Evolutionary conservation across 75 land plant species (phyloP).

Genomic region (Selaginella moellendorffii): DNA sequence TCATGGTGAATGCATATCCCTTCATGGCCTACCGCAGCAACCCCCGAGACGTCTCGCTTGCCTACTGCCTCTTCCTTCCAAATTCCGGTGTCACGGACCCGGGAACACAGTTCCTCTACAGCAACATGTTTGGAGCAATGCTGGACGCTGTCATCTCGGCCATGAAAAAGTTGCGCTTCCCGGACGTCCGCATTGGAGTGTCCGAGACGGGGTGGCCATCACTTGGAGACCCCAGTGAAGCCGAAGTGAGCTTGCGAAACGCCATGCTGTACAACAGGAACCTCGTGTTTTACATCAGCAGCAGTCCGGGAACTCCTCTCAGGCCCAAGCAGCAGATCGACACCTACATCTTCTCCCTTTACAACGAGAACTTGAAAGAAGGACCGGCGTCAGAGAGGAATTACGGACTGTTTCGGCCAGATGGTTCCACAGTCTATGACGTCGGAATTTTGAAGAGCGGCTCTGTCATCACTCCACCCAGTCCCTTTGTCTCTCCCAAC

Average conservation of each 20-base stretch:
- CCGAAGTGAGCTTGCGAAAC: neutral
- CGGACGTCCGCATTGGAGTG: conserved; percentile 1
- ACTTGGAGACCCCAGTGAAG: conserved; percentile 6
- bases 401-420: neutral
- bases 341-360: conserved; percentile 12
- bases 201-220: conserved; percentile 16
- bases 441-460: conserved; percentile 3
- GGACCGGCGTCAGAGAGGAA: conserved; percentile 5
- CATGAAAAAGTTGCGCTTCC: neutral
- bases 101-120: conserved; percentile 6
- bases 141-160: conserved; percentile 11
- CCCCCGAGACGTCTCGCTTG: neutral
- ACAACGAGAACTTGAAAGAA: conserved; percentile 13
- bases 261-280: conserved; percentile 10
- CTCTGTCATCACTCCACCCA: neutral
- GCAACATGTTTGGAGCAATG: conserved; percentile 11
- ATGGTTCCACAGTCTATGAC: conserved; percentile 12
- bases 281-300: neutral
- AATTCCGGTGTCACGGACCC: conserved; percentile 9
- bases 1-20: neutral
- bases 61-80: conserved; percentile 1
- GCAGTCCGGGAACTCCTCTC: conserved; percentile 4
- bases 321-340: conserved; percentile 1
- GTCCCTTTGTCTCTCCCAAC: neutral
- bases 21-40: neutral